A percentile compares a stretch with the other conserved stretches of the same genome.
Conservation (phyloP, 176 grass and related monocot genomes). For the Triticum dicoccoides region DNA sequence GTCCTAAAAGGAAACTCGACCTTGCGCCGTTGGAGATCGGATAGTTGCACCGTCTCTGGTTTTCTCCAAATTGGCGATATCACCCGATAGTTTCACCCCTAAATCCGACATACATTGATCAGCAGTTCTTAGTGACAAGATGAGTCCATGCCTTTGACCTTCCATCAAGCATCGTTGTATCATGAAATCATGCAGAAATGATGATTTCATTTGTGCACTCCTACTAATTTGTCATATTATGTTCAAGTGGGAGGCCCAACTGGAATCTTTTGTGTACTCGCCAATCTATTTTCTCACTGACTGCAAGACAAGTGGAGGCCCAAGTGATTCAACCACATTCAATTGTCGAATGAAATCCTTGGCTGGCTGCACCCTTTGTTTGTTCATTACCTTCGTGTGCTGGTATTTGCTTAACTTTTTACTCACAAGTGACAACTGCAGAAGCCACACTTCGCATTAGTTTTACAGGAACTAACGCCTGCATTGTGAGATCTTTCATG, state of each 20-base stretch:
- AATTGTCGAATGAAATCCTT: background rate
- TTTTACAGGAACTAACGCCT: background rate
- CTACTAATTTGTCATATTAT: conserved; percentile 32
- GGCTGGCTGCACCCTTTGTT: background rate
- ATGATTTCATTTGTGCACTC: conserved; percentile 32
- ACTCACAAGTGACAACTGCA: background rate
- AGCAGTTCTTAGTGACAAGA: too few relatives aligned
- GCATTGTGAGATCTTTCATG: background rate
- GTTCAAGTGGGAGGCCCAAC: conserved; percentile 51
- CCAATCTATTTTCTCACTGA: conserved; percentile 1
- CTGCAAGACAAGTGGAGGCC: conserved; percentile 33
- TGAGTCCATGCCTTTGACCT: background rate
- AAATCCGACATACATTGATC: too few relatives aligned
- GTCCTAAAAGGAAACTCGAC: too few relatives aligned
- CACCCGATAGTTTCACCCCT: too few relatives aligned
- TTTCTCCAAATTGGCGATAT: too few relatives aligned
- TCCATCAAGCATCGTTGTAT: too few relatives aligned
- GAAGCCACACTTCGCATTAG: background rate
- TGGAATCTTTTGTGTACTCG: conserved; percentile 13
- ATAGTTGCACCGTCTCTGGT: too few relatives aligned
- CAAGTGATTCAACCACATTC: conserved; percentile 18
- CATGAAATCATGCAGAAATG: too few relatives aligned
- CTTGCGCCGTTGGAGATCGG: too few relatives aligned
- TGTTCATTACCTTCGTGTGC: background rate
- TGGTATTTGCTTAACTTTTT: conserved; percentile 3